A percentile compares a stretch with the other conserved stretches of the same genome.
These are phyloP conservation scores for Apiospora rasikravindrae DNA, from an alignment of 2,329 filamentous ascomycete species.

Conservation along the genomic window DNA sequence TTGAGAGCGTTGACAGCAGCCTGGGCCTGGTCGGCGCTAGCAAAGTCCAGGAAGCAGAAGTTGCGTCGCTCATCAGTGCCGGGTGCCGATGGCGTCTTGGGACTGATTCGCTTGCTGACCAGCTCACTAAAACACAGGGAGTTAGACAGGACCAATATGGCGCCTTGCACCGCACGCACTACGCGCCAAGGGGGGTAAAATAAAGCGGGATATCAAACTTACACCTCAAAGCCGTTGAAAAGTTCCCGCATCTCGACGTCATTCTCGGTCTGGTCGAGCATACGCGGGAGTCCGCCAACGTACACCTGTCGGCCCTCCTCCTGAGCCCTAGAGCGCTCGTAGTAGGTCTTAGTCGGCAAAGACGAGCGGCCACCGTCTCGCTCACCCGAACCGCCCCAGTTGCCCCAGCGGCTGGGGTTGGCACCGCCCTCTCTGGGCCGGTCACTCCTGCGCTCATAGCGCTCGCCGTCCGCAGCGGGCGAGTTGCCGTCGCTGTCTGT, in stretches of 20 bases:
- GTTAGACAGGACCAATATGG: neutral
- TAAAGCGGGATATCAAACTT: slow-evolving; percentile 28
- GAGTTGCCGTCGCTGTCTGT: slow-evolving; percentile 20
- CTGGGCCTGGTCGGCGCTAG: slow-evolving; percentile 57
- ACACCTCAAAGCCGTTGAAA: slow-evolving; percentile 53
- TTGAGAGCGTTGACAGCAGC: slow-evolving; percentile 53
- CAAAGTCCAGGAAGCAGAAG: slow-evolving; percentile 71
- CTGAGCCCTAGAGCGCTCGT: slow-evolving; percentile 28
- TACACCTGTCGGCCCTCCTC: slow-evolving; percentile 50
- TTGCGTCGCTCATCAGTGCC: slow-evolving; percentile 57
- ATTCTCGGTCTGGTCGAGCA: slow-evolving; percentile 53
- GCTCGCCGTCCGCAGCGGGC: slow-evolving; percentile 17
- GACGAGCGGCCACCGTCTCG: slow-evolving; percentile 35
- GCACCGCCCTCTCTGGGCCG: slow-evolving; percentile 27
- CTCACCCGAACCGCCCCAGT: slow-evolving; percentile 18
- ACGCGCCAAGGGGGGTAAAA: neutral
- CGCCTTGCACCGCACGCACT: neutral
- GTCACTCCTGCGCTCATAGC: slow-evolving; percentile 28
- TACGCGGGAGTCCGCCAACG: slow-evolving; percentile 55
- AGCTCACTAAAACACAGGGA: slow-evolving; percentile 31
- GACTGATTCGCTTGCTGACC: slow-evolving; percentile 61
- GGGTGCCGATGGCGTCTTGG: slow-evolving; percentile 50
- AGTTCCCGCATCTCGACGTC: slow-evolving; percentile 52
- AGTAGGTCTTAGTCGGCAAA: slow-evolving; percentile 40
- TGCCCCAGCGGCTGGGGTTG: slow-evolving; percentile 20